Base-by-base conservation (phyloP, 208 protist genomes). In the Naegleria gruberi region DNA sequence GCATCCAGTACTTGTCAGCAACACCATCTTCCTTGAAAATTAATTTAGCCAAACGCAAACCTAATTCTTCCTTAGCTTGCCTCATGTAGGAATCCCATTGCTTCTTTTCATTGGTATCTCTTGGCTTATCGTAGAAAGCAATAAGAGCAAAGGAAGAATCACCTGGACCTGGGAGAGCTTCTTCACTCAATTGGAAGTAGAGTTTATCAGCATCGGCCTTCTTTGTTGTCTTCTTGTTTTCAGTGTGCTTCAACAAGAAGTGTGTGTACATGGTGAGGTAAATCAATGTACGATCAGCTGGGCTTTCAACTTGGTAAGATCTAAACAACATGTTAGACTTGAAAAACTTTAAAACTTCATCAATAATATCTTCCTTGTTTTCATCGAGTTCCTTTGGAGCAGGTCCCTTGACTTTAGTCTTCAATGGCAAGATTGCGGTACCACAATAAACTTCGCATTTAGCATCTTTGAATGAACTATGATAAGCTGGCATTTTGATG, bases 211-310 rank as follows among this genome's bases (percentile, higher is more conserved):
- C 95, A 42, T 95, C 93, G 30, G 85, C 90, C 89, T 93, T 94
- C 19, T 40, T 34, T 45, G 19, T 0, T 91, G 4, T 57, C 19
- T 90, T 41, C 15, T 83, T 82, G 40, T 91, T 73, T 83, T 84
- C 91, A 34, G 95, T 89, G 83, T 91, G 74, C 84, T 94, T 91
- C 30, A 98, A 91, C 92, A 94, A 96, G 82, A 96, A 94, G 19
- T 94, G 92, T 81, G 97, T 94, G 93, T 97, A 98, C n/a, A 97
- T 90, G 15, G 96, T 98, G 0, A 97, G 43, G 90, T 98, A 98
- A 74, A 98, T 91, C 23, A 98, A 90, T 15, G 96, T 89, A 41
- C 96, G 92, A 89, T 98, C 97, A 84, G 93, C 96, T 37, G 91
- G 55, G 40, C 96, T 95, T 81, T 97, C 92, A 40, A 98, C 93